Conservation (phyloP, 2,329 filamentous ascomycete genomes). For the Hymenoscyphus linearis region DNA sequence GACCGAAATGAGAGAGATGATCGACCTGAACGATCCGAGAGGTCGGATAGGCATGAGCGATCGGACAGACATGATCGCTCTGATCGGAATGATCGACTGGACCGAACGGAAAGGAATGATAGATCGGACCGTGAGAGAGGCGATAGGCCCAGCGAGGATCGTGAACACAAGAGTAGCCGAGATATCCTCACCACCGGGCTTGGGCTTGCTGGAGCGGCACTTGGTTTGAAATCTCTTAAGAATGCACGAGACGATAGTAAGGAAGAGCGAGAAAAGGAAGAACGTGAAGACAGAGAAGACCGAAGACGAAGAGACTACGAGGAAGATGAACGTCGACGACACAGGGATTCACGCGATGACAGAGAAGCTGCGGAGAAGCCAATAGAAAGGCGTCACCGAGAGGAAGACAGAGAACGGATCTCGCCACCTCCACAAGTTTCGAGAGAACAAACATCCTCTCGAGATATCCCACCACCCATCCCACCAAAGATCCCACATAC, state of each 20-base stretch:
- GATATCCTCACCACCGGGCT: slow-evolving; percentile 30
- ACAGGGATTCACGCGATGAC: slow-evolving; percentile 21
- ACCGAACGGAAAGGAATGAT: slow-evolving; percentile 14
- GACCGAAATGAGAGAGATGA: slow-evolving; percentile 12
- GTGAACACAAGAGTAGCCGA: slow-evolving; percentile 25
- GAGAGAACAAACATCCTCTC: slow-evolving; percentile 3
- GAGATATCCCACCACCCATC: slow-evolving; percentile 4
- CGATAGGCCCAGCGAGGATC: slow-evolving; percentile 17
- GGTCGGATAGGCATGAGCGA: slow-evolving; percentile 14
- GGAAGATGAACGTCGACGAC: slow-evolving; percentile 28
- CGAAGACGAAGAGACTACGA: slow-evolving; percentile 25
- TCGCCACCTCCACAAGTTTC: slow-evolving; percentile 11
- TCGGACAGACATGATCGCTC: slow-evolving; percentile 9
- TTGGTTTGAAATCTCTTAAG: slow-evolving; percentile 30
- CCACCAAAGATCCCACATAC: slow-evolving; percentile 7
- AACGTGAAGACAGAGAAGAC: slow-evolving; percentile 23
- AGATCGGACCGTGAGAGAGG: slow-evolving; percentile 15
- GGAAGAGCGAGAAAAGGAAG: slow-evolving; percentile 20
- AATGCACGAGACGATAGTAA: slow-evolving; percentile 17
- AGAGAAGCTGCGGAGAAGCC: slow-evolving; percentile 21
- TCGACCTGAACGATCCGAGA: slow-evolving; percentile 11
- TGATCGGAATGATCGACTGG: slow-evolving; percentile 10
- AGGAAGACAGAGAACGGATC: slow-evolving; percentile 17
- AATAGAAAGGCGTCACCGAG: slow-evolving; percentile 21
- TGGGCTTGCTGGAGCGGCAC: slow-evolving; percentile 30